Conservation (phyloP, 305 asterid genomes). For the Ilex paraguariensis region DNA sequence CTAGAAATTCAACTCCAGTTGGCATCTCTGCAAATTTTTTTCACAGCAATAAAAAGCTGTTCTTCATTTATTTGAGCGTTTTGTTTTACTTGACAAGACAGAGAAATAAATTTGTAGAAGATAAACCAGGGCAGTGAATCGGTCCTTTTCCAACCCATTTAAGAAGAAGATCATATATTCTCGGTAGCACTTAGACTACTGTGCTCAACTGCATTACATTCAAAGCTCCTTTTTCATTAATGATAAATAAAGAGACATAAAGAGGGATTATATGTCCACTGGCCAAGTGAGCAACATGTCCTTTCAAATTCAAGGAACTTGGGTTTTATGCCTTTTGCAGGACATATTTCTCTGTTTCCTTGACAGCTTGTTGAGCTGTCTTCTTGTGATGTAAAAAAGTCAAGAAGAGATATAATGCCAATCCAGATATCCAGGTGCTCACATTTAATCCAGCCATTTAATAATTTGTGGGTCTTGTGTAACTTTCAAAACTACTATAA, state of each 20-base stretch:
- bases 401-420: conserved; percentile 15
- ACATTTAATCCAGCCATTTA: conserved; percentile 23
- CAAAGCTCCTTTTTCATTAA: conserved; percentile 12
- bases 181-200: conserved; percentile 4
- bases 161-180: conserved; percentile 1
- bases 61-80: conserved; percentile 7
- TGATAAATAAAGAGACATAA: conserved; percentile 18
- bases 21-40: conserved; percentile 7
- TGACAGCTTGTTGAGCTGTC: conserved; percentile 33
- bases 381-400: conserved; percentile 24
- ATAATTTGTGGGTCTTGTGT: neutral
- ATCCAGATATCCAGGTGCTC: conserved; percentile 24
- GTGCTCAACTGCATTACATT: conserved; percentile 6
- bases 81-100: conserved; percentile 3
- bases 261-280: conserved; percentile 6
- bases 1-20: conserved; percentile 26
- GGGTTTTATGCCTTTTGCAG: conserved; percentile 20
- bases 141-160: conserved; percentile 4
- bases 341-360: conserved; percentile 24
- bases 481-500: conserved; percentile 25
- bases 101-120: conserved; percentile 14
- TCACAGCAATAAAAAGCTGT: conserved; percentile 18
- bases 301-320: conserved; percentile 20
- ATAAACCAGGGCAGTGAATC: conserved; percentile 13
- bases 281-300: conserved; percentile 15